phyloP scores from a whole-genome alignment of 179 eudicot species.

The Silene noctiflora region DNA sequence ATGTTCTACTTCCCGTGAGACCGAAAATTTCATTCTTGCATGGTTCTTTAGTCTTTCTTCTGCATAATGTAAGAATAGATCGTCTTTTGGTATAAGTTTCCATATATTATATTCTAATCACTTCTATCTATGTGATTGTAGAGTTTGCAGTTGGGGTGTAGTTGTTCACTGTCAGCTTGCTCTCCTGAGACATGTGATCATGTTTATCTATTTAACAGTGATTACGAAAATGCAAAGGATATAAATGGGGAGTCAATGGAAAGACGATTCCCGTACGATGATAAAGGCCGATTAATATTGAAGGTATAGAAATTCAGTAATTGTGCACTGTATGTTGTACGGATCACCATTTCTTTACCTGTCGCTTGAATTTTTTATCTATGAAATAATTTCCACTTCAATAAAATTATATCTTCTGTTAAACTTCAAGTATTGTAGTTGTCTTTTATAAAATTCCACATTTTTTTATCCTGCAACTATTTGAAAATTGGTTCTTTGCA shows the following conservation, averaged over 20 bases:
- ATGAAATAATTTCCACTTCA: not conserved
- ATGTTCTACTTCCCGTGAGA: not conserved
- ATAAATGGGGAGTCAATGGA: slow-evolving; percentile 68
- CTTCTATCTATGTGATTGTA: slow-evolving; percentile 24
- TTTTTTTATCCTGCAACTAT: not conserved
- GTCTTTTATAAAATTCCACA: not conserved
- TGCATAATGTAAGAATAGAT: not conserved
- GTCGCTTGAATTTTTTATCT: not conserved
- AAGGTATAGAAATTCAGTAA: slow-evolving; percentile 44
- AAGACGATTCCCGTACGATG: slow-evolving; percentile 88
- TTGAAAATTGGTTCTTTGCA: not conserved
- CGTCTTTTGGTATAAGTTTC: not conserved
- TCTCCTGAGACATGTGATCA: slow-evolving; percentile 78
- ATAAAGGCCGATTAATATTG: slow-evolving; percentile 60
- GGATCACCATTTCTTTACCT: not conserved
- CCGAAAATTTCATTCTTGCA: not conserved
- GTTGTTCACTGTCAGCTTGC: slow-evolving; percentile 66
- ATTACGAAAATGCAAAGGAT: slow-evolving; percentile 83
- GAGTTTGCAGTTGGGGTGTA: slow-evolving; percentile 77
- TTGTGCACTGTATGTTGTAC: slow-evolving; percentile 5
- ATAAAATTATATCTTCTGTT: not conserved
- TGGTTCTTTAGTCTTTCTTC: not conserved
- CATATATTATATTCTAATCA: slow-evolving; percentile 3
- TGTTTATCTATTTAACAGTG: slow-evolving; percentile 90
- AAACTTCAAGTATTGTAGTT: not conserved